phyloP scores from a whole-genome alignment of 257 asterid genomes.

The Plantago major region DNA sequence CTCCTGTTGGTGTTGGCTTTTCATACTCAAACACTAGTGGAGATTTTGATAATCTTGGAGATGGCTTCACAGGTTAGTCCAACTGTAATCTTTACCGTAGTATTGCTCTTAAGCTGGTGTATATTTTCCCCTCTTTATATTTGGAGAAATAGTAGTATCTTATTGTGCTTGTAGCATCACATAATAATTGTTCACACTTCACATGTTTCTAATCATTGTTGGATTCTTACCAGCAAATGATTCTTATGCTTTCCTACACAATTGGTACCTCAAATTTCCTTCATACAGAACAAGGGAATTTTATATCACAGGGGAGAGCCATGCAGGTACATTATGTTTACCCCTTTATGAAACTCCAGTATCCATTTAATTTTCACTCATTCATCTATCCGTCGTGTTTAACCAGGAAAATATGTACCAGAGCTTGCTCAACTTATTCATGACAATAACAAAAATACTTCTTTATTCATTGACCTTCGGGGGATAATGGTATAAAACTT shows the following conservation, averaged over 20 bases:
- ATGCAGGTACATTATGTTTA: conserved; percentile 51
- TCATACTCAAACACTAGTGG: conserved; percentile 68
- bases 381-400: not conserved
- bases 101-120: no score
- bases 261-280: conserved; percentile 86
- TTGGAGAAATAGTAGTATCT: no score
- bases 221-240: conserved; percentile 57
- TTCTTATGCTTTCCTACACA: conserved; percentile 71
- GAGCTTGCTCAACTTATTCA: conserved; percentile 80
- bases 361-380: not conserved
- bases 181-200: no score
- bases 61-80: conserved; percentile 66
- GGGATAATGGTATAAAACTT: conserved; percentile 71
- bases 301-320: conserved; percentile 89
- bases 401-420: conserved; percentile 70
- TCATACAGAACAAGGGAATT: conserved; percentile 48
- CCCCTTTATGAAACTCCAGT: not conserved
- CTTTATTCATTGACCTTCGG: conserved; percentile 60
- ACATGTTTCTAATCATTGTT: no score
- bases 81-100: not conserved
- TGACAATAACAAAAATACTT: conserved; percentile 58
- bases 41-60: conserved; percentile 72
- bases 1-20: conserved; percentile 92
- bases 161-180: no score
- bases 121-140: no score